Percentiles rank a stretch among this genome's conserved stretches.
phyloP scores from a whole-genome alignment of 2,329 filamentous ascomycete genomes.

The Trichoderma lentiforme region DNA sequence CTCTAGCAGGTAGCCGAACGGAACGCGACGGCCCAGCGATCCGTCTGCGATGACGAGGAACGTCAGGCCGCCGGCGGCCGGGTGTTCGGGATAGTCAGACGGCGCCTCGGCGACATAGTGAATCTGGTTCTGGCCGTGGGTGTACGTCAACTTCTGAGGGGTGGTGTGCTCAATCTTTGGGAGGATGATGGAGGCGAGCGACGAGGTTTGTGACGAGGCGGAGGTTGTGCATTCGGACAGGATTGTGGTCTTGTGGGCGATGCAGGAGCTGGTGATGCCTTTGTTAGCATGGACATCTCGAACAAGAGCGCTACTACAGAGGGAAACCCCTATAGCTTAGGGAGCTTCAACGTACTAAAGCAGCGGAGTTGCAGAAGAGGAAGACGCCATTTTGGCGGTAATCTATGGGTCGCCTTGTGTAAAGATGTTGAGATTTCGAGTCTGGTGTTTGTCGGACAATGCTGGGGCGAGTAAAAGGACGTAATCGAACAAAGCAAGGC shows the following conservation, averaged over 20 bases:
- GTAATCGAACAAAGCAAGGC: background rate
- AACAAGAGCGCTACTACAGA: background rate
- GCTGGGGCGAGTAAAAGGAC: background rate
- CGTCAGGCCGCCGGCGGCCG: constrained; percentile 75
- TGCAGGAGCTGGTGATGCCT: constrained; percentile 66
- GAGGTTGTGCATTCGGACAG: constrained; percentile 88
- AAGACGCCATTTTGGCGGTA: constrained; percentile 60
- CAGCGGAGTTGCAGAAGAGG: constrained; percentile 65
- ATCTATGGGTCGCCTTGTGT: background rate
- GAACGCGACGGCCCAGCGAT: constrained; percentile 78
- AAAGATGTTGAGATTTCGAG: background rate
- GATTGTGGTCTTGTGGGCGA: constrained; percentile 90
- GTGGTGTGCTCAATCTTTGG: constrained; percentile 83
- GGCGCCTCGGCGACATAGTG: constrained; percentile 91
- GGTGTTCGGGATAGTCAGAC: constrained; percentile 55
- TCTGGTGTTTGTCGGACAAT: background rate
- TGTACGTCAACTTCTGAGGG: constrained; percentile 89
- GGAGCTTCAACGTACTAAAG: constrained; percentile 56
- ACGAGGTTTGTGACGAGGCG: constrained; percentile 76
- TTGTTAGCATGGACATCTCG: background rate
- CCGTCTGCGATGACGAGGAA: constrained; percentile 87
- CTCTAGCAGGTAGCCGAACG: constrained; percentile 89
- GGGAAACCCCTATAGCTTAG: background rate
- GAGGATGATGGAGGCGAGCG: constrained; percentile 87
- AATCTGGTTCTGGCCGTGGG: constrained; percentile 86